A percentile compares a stretch with the other conserved stretches of the same genome.
Evolutionary conservation across 2,329 filamentous ascomycete genomes (phyloP).

Genomic region (Penicillium sp.): DNA sequence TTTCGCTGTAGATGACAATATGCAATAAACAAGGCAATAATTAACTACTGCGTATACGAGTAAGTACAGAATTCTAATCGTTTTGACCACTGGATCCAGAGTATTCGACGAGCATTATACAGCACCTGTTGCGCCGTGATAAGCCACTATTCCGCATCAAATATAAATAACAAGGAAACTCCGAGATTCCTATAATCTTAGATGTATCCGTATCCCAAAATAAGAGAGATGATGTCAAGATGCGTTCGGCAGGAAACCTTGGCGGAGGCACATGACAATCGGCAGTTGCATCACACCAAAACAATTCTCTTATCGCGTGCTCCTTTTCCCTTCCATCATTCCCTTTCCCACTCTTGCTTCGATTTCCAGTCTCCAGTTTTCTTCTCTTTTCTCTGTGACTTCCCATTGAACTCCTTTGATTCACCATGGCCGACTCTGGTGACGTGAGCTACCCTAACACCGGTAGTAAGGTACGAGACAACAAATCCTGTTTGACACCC

Average conservation of each 20-base stretch:
- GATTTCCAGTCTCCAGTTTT: neutral
- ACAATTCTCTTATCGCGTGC: conserved; percentile 18
- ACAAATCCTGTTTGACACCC: conserved; percentile 6
- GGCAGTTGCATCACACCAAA: conserved; percentile 22
- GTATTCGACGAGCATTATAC: neutral
- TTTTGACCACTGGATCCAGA: neutral
- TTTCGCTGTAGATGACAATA: neutral
- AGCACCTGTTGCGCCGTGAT: neutral
- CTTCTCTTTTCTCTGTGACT: neutral
- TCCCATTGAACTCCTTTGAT: conserved; percentile 3
- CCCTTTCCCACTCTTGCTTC: neutral
- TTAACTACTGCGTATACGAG: neutral
- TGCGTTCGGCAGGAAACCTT: conserved; percentile 14
- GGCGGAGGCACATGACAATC: conserved; percentile 22
- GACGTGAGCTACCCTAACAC: conserved; percentile 39
- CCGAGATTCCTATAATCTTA: no score
- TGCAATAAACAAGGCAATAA: neutral
- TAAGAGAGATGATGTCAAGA: conserved; percentile 2
- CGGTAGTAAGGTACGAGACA: conserved; percentile 36
- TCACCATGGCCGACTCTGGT: conserved; percentile 33
- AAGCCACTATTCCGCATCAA: neutral
- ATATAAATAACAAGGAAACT: neutral
- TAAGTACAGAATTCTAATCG: neutral
- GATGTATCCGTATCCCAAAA: no score
- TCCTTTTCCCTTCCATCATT: conserved; percentile 5